Evolutionary conservation across 2,329 filamentous ascomycete species (phyloP).

Genomic region (Albifimbria verrucaria): DNA sequence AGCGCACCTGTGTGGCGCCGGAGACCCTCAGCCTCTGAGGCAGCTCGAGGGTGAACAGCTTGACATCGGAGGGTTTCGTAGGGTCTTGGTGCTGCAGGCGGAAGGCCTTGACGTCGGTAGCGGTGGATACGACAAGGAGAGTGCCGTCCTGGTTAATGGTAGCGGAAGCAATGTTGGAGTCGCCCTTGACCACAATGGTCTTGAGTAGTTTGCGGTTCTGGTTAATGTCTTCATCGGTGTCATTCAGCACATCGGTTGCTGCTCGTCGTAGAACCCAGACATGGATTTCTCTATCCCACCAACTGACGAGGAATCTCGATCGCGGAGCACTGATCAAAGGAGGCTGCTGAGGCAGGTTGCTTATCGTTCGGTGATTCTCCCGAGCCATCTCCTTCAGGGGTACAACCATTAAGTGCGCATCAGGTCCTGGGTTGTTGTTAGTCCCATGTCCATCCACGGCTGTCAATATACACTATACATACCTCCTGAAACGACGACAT

Average conservation of each 20-base stretch:
- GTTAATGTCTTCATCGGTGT: slow-evolving; percentile 39
- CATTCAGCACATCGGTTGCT: slow-evolving; percentile 42
- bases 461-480: slow-evolving; percentile 25
- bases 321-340: slow-evolving; percentile 70
- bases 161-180: slow-evolving; percentile 78
- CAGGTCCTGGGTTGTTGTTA: slow-evolving; percentile 60
- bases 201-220: slow-evolving; percentile 64
- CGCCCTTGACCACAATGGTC: slow-evolving; percentile 66
- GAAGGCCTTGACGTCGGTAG: slow-evolving; percentile 74
- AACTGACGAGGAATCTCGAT: slow-evolving; percentile 77
- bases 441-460: neutral
- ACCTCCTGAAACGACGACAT: slow-evolving; percentile 90
- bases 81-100: slow-evolving; percentile 53
- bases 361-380: slow-evolving; percentile 79
- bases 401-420: slow-evolving; percentile 77
- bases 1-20: slow-evolving; percentile 67
- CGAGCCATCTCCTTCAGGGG: slow-evolving; percentile 70
- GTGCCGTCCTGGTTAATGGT: slow-evolving; percentile 68
- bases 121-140: slow-evolving; percentile 73
- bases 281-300: slow-evolving; percentile 86
- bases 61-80: slow-evolving; percentile 55
- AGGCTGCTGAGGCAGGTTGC: slow-evolving; percentile 78
- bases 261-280: slow-evolving; percentile 65
- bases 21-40: slow-evolving; percentile 51
- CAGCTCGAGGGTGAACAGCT: slow-evolving; percentile 67